Percentiles rank a stretch among this genome's conserved stretches.
Conservation (phyloP, 192 early-diverging fungal species). For the Gigaspora rosea region DNA sequence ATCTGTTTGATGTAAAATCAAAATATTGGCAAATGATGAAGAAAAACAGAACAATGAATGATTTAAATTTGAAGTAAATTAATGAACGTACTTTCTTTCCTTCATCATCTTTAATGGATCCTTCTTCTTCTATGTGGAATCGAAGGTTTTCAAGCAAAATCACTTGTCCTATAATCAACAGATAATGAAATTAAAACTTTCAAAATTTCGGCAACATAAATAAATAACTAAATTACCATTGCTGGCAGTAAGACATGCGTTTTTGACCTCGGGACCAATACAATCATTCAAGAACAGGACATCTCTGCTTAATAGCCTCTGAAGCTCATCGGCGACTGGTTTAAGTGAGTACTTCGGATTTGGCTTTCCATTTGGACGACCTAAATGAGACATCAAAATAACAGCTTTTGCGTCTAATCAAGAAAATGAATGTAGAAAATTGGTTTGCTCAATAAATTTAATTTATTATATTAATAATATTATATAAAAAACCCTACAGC, state of each 20-base stretch:
- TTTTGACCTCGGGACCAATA: conserved; percentile 87
- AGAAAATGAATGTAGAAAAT: background rate
- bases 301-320: conserved; percentile 71
- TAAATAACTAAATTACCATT: conserved; percentile 46
- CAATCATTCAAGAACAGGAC: conserved; percentile 94
- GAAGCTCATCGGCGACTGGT: conserved; percentile 86
- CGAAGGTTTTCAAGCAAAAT: conserved; percentile 97
- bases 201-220: background rate
- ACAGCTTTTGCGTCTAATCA: conserved; percentile 76
- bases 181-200: background rate
- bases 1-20: conserved; percentile 41
- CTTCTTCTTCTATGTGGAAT: conserved; percentile 99
- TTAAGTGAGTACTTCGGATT: conserved; percentile 89
- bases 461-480: background rate
- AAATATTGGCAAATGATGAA: no score
- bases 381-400: conserved; percentile 96
- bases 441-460: background rate
- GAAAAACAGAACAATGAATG: background rate
- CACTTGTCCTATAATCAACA: conserved; percentile 49
- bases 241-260: conserved; percentile 65
- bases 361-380: conserved; percentile 91
- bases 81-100: conserved; percentile 67
- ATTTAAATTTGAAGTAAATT: background rate
- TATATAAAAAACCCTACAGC: background rate
- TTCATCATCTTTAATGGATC: conserved; percentile 84